Evolutionary conservation across 257 asterid species (phyloP).

Genomic region (Osmanthus fragrans): DNA sequence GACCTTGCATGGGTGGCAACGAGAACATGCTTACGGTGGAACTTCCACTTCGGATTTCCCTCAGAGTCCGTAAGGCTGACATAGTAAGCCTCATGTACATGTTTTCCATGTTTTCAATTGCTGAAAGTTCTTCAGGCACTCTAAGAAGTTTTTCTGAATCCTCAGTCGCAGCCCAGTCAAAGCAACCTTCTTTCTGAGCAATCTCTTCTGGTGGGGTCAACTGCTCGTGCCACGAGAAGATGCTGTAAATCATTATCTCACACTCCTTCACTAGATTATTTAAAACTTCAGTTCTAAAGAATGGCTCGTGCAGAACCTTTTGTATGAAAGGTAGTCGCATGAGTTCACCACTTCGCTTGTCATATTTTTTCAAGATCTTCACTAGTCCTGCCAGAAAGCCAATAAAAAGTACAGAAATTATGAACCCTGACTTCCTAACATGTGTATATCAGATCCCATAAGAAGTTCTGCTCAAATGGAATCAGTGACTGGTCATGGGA

Average conservation of each 20-base stretch:
- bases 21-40: conserved; percentile 67
- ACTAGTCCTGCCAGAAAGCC: conserved; percentile 53
- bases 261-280: conserved; percentile 66
- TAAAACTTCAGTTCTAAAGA: conserved; percentile 57
- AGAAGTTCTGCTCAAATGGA: background rate
- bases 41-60: conserved; percentile 67
- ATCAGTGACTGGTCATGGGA: background rate
- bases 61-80: conserved; percentile 62
- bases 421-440: background rate
- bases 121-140: conserved; percentile 59
- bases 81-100: conserved; percentile 57
- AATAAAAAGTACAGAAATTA: conserved; percentile 15
- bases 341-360: conserved; percentile 65
- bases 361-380: conserved; percentile 82
- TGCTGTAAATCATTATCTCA: conserved; percentile 56
- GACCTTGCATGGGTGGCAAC: conserved; percentile 61
- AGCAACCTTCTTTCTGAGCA: conserved; percentile 27
- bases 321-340: conserved; percentile 67
- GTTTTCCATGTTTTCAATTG: conserved; percentile 58
- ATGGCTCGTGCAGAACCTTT: conserved; percentile 66
- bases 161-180: conserved; percentile 26
- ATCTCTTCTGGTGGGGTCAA: conserved; percentile 41
- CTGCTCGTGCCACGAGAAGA: conserved; percentile 47
- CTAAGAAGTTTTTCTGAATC: conserved; percentile 27
- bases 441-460: background rate